Conservation (phyloP, 345 rosid genomes). For the Syzygium aqueum region DNA sequence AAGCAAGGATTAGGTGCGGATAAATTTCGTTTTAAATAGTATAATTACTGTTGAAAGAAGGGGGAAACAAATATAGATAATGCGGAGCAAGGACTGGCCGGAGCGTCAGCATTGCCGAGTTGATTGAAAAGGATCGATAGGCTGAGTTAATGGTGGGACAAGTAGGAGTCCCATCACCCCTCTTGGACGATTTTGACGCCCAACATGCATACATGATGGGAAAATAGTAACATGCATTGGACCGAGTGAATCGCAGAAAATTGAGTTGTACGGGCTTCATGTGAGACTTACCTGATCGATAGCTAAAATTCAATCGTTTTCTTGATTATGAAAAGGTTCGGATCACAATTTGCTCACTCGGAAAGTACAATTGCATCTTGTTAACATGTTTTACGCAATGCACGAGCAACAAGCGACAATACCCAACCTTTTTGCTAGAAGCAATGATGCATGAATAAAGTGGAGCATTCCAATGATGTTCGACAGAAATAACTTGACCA, state of each 20-base stretch:
- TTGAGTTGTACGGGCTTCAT: background rate
- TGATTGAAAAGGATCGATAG: background rate
- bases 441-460: background rate
- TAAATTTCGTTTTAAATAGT: background rate
- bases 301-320: background rate
- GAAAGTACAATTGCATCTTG: background rate
- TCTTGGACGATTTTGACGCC: background rate
- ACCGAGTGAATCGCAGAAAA: too few relatives aligned
- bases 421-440: background rate
- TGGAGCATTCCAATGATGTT: background rate
- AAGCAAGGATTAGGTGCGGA: background rate
- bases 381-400: too few relatives aligned
- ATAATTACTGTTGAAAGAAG: background rate
- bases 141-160: background rate
- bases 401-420: background rate
- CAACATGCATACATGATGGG: background rate
- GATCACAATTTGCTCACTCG: background rate
- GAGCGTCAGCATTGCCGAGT: background rate
- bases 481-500: background rate
- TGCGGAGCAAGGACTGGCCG: background rate
- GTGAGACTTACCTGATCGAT: background rate
- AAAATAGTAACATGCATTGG: background rate
- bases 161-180: background rate
- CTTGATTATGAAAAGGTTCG: background rate
- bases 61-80: background rate